phyloP scores from a whole-genome alignment of 306 rosid genomes.

The Sechiopsis laciniata region DNA sequence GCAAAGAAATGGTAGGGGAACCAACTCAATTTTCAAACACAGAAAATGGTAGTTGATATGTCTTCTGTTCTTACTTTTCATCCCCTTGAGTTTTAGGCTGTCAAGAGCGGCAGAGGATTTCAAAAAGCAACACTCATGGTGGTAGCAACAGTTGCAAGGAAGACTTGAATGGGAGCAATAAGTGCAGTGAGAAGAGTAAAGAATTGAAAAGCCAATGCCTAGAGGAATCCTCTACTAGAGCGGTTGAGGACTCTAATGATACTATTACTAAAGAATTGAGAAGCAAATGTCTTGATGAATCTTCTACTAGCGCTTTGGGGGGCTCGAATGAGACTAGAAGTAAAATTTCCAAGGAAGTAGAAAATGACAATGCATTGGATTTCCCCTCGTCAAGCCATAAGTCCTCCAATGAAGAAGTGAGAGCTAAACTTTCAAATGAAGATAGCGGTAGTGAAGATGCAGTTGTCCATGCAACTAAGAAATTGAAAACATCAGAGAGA shows the following conservation, averaged over 20 bases:
- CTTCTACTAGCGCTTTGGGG: slow-evolving; percentile 21
- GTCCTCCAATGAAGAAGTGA: slow-evolving; percentile 17
- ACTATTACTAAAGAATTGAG: slow-evolving; percentile 22
- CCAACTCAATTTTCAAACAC: background rate
- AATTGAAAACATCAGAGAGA: slow-evolving; percentile 24
- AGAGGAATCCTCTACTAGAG: slow-evolving; percentile 12
- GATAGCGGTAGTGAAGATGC: slow-evolving; percentile 28
- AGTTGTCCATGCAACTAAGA: slow-evolving; percentile 27
- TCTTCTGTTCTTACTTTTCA: background rate
- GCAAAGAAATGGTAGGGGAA: background rate
- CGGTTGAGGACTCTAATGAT: slow-evolving; percentile 28
- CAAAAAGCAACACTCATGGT: slow-evolving; percentile 26
- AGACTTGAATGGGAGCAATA: slow-evolving; percentile 23
- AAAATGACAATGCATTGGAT: slow-evolving; percentile 19
- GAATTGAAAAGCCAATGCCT: slow-evolving; percentile 24
- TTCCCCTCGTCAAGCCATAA: slow-evolving; percentile 15
- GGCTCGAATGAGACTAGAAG: slow-evolving; percentile 27
- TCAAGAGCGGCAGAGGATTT: slow-evolving; percentile 27
- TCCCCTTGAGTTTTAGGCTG: slow-evolving; percentile 32
- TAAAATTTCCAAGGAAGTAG: slow-evolving; percentile 26
- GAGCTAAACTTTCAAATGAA: slow-evolving; percentile 23
- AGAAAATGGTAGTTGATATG: too few species aligned
- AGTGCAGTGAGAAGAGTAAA: slow-evolving; percentile 21
- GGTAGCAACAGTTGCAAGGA: slow-evolving; percentile 27
- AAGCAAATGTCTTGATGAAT: slow-evolving; percentile 19